Evolutionary conservation across 805 yeast genomes (phyloP), one percentile per base, ranked within the genome.

Genomic region (Wickerhamia fluorescens): DNA sequence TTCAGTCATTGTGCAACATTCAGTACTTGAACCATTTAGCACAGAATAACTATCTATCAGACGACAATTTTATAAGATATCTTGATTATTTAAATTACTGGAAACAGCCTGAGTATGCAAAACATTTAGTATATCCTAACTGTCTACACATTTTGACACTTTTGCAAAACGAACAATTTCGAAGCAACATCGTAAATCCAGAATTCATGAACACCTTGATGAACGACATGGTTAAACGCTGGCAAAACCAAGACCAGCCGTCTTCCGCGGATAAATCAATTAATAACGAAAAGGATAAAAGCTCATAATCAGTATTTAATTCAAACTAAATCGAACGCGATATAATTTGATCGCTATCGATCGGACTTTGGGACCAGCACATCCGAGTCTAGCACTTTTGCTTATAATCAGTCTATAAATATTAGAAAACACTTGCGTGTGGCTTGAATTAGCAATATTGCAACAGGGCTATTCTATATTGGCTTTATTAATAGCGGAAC

Each of bases 1-100:
- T 89, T 3, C 97, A 89, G 56, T 79, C 95, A 10, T 65, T 89
- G 19, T 85, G 95, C 3, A 92, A 89, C 53, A 76, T 89, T 25
- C 95, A 81, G 51, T 89, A 88, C 49, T 67, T 89, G 32, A 78
- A 85, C 40, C 87, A 75, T 45, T 64, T 89, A 15, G 95, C 96
- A 3, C 96, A 88, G 53, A 82, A 78, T 41, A 77, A 78, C 33
- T 77, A 77, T 47, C 61, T 88, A 8, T 78, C 80, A 42, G 79
- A 82, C 44, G 75, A 70, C 16, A 69, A 71, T 29, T 88, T 89
- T 42, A 61, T 86, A 18, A 73, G 75, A 35, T 89, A 89, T 48
- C 58, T 89, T 36, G 68, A 76, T 16, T 89, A 89, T 49, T 63
- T 89, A 29, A 85, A 79, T 47, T 87, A 89, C 62, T 88, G 96